Evolutionary conservation across 1,284 basidiomycete species (phyloP), one percentile per base, ranked within the genome.

Genomic region (Rhodotorula glutinis): DNA sequence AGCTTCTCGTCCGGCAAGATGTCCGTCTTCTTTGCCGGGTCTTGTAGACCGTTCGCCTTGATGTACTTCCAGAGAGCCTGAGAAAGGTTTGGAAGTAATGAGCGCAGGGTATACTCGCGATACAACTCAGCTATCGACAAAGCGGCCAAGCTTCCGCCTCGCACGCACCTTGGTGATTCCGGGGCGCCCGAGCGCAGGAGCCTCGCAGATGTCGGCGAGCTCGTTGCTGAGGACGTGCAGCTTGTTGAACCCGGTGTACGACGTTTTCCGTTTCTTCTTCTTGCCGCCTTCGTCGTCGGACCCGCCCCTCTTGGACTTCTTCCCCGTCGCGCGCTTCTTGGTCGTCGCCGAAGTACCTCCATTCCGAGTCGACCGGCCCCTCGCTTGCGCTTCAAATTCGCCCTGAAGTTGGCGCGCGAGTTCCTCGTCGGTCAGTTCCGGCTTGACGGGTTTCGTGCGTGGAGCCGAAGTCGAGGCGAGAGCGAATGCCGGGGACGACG

Each of bases 191-290:
- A 65, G 30, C 23, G 67, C 60, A 17, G 62, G 40, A 8, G 40
- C 52, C 7, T 67, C 70, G 19, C 61, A 63, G 3, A 69, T 64
- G 11, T 43, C 67, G 7, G 65, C 63, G 43, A 72, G 19, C 38
- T 58, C 67, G 0, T 54, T 44, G 16, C 53, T 57, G 8, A 72
- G 38, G 5, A 61, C 10, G 38, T 65, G 62, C 10, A 62, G 63
- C 58, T 72, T 69, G 65, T 72, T 69, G 63, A 72, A 72, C 0
- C 70, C 70, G 3, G 59, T 61, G 27, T 51, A 33, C 21, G 29
- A 38, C 19, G 41, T 40, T 29, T 56, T 65, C 9, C 63, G 33
- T 57, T 64, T 52, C 55, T 57, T 57, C 62, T 59, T 40, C 60
- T 64, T 52, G 40, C 38, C 43, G 33, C 38, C 59, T 14, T 66